Percentiles rank a stretch among this genome's conserved stretches.
Conservation (phyloP, 305 asterid species). For the Fraxinus paxiana region DNA sequence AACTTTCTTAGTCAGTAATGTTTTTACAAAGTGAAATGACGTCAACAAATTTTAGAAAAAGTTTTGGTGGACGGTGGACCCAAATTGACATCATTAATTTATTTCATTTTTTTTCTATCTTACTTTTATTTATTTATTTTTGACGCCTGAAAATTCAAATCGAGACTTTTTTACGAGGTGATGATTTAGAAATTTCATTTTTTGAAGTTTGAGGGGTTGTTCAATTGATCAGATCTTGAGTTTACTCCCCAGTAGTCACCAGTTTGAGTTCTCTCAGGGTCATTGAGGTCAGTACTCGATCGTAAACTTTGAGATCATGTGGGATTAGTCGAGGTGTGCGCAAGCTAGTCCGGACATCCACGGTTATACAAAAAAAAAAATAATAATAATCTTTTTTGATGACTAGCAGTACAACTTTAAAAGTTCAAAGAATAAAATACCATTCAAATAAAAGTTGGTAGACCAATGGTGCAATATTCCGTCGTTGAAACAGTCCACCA, state of each 20-base stretch:
- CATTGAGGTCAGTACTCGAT: too few relatives aligned
- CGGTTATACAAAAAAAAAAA: too few relatives aligned
- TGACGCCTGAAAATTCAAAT: background rate
- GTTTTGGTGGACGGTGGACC: background rate
- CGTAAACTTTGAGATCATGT: too few relatives aligned
- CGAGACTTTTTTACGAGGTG: background rate
- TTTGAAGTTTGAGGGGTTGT: too few relatives aligned
- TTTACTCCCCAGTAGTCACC: too few relatives aligned
- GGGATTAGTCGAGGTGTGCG: too few relatives aligned
- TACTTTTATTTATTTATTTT: too few relatives aligned
- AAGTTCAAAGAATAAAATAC: background rate
- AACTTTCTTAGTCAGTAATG: background rate
- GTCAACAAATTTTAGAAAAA: background rate
- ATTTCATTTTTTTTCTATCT: background rate
- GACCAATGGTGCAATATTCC: background rate
- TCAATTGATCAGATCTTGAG: too few relatives aligned
- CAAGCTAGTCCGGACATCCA: too few relatives aligned
- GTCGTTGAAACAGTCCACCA: background rate
- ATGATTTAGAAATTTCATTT: background rate
- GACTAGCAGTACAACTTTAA: background rate
- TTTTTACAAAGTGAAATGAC: background rate
- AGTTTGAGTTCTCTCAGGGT: too few relatives aligned
- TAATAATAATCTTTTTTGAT: background rate
- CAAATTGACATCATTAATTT: background rate
- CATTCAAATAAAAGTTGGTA: background rate